Evolutionary conservation across 1,284 basidiomycete species (phyloP), one percentile per base, ranked within the genome.

Genomic region (Ceratobasidium sp.): DNA sequence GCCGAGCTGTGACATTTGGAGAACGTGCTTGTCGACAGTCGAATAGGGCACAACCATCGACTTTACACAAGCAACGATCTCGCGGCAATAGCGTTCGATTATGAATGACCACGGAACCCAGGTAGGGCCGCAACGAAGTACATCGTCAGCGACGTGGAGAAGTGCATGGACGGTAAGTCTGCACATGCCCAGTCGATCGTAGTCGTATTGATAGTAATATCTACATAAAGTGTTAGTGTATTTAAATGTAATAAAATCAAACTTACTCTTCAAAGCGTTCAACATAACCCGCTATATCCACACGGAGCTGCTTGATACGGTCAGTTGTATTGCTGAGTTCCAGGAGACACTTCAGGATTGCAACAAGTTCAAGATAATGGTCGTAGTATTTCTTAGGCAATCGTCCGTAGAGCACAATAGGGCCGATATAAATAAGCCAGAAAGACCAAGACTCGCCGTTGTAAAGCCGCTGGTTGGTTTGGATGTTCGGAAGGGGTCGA

Each of bases 381-480:
- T 69, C 62, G 77, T 85, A 83, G 62, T 84, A 85, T 62, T 82
- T 81, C 7, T 69, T 26, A 0, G 61, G 13, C 48, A 85, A 82
- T 6, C 80, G 80, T 44, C 78, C 79, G n/a, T 78, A 42, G 5
- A 85, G 80, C 17, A 84, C 57, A 50, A 81, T 77, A 12, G 84
- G 84, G 3, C 80, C 81, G 46, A 84, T 42, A 56, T 82, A 84
- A 23, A 83, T 79, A 40, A 82, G 81, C 85, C 85, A 87, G 77
- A 86, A 84, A 17, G 79, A 80, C 81, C 82, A 86, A 0, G 82
- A 79, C 77, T 87, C 85, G 2, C 85, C 85, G n/a, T 83, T 85
- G 67, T 82, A 84, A 2, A 48, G 52, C 0, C 28, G 28, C 3
- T 66, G 57, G 15, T 84, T 80, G 10, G 77, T 68, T 1, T 79